Evolutionary conservation across 805 yeast species (phyloP).

Genomic region (Babjeviella inositovora): DNA sequence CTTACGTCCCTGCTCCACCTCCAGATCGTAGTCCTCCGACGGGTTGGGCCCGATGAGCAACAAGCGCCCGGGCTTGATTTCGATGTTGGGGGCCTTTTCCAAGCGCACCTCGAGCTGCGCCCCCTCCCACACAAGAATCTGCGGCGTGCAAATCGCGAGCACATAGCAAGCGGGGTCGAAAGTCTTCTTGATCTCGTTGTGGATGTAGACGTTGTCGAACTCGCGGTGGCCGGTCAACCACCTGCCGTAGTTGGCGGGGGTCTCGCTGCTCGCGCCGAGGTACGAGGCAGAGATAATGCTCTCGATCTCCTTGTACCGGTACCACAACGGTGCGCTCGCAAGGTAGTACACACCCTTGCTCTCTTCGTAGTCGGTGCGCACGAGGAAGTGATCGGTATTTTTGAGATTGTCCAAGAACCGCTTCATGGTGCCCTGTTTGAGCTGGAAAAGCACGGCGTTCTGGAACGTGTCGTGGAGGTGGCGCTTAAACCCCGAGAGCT

Average conservation of each 20-base stretch:
- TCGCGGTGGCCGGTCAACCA: no score
- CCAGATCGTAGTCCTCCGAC: no score
- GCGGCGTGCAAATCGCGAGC: conserved; percentile 59
- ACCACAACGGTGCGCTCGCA: conserved; percentile 45
- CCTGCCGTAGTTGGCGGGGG: neutral
- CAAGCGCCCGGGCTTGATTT: conserved; percentile 52
- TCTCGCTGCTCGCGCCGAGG: no score
- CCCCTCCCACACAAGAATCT: conserved; percentile 89
- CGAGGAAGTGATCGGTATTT: conserved; percentile 57
- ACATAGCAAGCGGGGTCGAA: conserved; percentile 59
- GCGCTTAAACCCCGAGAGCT: conserved; percentile 62
- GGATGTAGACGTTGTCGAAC: no score
- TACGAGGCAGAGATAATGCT: conserved; percentile 18
- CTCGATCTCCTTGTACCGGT: conserved; percentile 18
- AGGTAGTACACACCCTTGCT: conserved; percentile 66
- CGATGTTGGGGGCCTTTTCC: conserved; percentile 28
- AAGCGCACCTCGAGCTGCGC: conserved; percentile 40
- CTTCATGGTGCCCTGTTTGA: conserved; percentile 30
- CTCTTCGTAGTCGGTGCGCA: conserved; percentile 59
- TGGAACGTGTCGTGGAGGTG: conserved; percentile 55
- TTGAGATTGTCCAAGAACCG: conserved; percentile 39
- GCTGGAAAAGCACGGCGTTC: conserved; percentile 49
- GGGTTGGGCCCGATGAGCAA: conserved; percentile 62
- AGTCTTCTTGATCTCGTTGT: no score
- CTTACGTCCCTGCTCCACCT: no score